Percentiles rank a stretch among this genome's conserved stretches.
phyloP scores from a whole-genome alignment of 805 yeast species.

The Yarrowia sp. region DNA sequence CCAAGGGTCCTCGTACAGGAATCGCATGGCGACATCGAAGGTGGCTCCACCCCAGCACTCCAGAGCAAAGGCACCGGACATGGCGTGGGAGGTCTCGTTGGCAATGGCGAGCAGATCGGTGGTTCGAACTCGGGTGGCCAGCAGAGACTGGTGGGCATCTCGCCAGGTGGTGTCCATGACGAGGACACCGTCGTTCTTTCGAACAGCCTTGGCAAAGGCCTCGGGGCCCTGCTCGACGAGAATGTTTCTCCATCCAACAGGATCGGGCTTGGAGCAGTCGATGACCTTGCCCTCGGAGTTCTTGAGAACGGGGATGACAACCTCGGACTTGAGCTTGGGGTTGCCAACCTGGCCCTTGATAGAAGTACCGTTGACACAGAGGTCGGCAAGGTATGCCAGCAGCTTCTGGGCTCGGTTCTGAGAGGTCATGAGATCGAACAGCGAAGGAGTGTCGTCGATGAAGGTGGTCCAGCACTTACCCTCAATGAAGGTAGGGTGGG shows the following conservation, averaged over 20 bases:
- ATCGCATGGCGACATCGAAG: slow-evolving; percentile 97
- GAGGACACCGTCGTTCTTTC: slow-evolving; percentile 83
- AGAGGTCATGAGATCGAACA: slow-evolving; percentile 92
- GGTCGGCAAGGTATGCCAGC: slow-evolving; percentile 87
- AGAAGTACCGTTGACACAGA: slow-evolving; percentile 94
- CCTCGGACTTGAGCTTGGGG: slow-evolving; percentile 81
- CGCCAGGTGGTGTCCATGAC: slow-evolving; percentile 99
- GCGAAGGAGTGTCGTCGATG: slow-evolving; percentile 95
- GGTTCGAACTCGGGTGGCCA: slow-evolving; percentile 97
- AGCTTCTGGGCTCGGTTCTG: slow-evolving; percentile 97
- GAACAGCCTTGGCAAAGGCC: slow-evolving; percentile 85
- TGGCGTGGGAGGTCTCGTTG: slow-evolving; percentile 88
- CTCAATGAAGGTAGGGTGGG: slow-evolving; percentile 82
- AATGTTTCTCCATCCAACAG: slow-evolving; percentile 92
- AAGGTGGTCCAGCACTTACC: slow-evolving; percentile 98
- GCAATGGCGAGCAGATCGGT: slow-evolving; percentile 91
- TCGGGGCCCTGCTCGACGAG: slow-evolving; percentile 86
- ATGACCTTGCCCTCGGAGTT: slow-evolving; percentile 67
- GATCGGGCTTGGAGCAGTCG: slow-evolving; percentile 64
- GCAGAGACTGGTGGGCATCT: slow-evolving; percentile 97
- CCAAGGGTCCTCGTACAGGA: slow-evolving; percentile 99
- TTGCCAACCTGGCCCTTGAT: slow-evolving; percentile 94
- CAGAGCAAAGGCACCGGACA: slow-evolving; percentile 88
- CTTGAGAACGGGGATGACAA: slow-evolving; percentile 74
- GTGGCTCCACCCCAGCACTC: slow-evolving; percentile 99